phyloP scores from a whole-genome alignment of 1,139 yeast species.

The Protomyces macrosporus region DNA sequence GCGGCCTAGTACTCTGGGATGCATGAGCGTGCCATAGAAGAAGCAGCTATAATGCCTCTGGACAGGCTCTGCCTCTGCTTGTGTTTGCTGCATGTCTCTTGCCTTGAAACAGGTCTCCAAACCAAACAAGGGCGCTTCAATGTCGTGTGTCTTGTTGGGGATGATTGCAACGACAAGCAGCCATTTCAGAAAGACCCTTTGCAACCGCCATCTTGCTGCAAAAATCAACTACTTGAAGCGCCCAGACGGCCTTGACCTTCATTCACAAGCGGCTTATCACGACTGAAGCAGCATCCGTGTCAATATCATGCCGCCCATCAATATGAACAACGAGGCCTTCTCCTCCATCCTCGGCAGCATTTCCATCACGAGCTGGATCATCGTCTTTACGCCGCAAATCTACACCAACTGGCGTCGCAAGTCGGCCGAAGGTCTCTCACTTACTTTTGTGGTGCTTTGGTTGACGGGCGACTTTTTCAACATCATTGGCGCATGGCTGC shows the following conservation, averaged over 20 bases:
- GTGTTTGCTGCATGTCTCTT: neutral
- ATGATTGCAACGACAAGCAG: no score
- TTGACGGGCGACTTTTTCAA: conserved; percentile 67
- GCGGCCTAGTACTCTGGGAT: conserved; percentile 11
- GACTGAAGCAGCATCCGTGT: no score
- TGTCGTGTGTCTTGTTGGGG: no score
- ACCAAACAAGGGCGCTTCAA: no score
- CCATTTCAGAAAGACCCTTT: no score
- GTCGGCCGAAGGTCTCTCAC: conserved; percentile 73
- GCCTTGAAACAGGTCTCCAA: neutral
- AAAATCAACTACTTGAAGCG: no score
- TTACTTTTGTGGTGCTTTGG: conserved; percentile 67
- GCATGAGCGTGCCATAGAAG: conserved; percentile 28
- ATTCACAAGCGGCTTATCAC: no score
- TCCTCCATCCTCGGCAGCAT: conserved; percentile 25
- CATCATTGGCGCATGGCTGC: conserved; percentile 66
- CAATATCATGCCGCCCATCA: conserved; percentile 18
- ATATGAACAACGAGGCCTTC: conserved; percentile 18
- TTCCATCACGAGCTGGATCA: conserved; percentile 52
- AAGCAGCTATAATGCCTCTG: neutral
- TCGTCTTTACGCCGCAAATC: conserved; percentile 70
- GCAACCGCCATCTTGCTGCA: no score
- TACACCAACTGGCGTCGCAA: conserved; percentile 76
- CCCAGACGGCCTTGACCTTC: no score
- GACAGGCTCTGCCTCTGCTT: neutral